Conservation (phyloP, 2,329 filamentous ascomycete species). For the Colletotrichum zoysiae region DNA sequence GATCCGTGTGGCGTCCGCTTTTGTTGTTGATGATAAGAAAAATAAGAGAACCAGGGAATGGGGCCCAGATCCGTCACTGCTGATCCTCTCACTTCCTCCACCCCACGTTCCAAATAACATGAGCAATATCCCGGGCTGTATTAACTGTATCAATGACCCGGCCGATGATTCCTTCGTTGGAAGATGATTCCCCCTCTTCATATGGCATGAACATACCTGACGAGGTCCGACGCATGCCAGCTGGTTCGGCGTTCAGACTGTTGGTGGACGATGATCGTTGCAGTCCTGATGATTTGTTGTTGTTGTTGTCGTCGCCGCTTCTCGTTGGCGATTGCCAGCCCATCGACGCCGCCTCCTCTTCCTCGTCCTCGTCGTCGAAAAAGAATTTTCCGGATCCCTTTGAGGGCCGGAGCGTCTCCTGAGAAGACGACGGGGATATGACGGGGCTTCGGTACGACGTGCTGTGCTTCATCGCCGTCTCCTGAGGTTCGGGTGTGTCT, state of each 20-base stretch:
- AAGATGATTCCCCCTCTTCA: conserved; percentile 76
- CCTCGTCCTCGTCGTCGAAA: conserved; percentile 70
- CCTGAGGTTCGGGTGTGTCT: conserved; percentile 77
- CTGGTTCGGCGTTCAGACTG: conserved; percentile 64
- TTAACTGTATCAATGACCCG: conserved; percentile 85
- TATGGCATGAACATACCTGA: conserved; percentile 95
- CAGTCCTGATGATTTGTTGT: conserved; percentile 48
- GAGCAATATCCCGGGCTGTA: conserved; percentile 77
- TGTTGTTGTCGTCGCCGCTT: conserved; percentile 39
- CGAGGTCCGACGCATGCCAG: conserved; percentile 79
- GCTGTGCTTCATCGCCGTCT: conserved; percentile 73
- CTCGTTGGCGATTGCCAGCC: conserved; percentile 43
- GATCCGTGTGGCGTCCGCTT: conserved; percentile 17
- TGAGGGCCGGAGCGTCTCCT: conserved; percentile 83
- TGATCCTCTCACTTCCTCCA: conserved; percentile 64
- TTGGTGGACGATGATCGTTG: conserved; percentile 62
- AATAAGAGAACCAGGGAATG: conserved; percentile 1
- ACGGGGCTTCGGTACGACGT: conserved; percentile 62
- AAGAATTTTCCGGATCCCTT: conserved; percentile 74
- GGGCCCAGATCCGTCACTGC: neutral
- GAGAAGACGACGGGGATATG: conserved; percentile 81
- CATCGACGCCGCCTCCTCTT: conserved; percentile 60
- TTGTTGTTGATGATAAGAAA: neutral
- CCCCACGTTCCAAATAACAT: conserved; percentile 79
- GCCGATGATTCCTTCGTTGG: conserved; percentile 77